These are phyloP conservation scores for Psilocybe cubensis DNA, from an alignment of 768 basidiomycete species.

Conservation along the genomic window DNA sequence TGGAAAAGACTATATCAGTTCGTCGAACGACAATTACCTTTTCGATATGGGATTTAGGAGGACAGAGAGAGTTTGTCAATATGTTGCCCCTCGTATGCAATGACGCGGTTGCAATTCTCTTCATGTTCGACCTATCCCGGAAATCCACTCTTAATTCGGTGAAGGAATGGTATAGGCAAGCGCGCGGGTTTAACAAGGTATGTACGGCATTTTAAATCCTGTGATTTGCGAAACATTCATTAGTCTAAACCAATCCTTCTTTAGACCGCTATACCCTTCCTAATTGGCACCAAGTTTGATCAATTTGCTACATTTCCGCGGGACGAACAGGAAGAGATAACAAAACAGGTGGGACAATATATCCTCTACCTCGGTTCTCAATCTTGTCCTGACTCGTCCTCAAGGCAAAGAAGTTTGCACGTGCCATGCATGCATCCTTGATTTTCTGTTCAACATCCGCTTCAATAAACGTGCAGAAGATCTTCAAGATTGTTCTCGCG, in stretches of 20 bases:
- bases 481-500: conserved; percentile 96
- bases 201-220: conserved; percentile 5
- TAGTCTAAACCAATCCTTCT: background rate
- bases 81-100: conserved; percentile 99
- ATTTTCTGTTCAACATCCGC: conserved; percentile 99
- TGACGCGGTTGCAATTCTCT: conserved; percentile 98
- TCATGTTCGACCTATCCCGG: conserved; percentile 99
- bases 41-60: conserved; percentile 98
- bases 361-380: background rate
- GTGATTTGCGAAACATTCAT: background rate
- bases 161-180: conserved; percentile 99
- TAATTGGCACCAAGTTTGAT: conserved; percentile 99
- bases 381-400: conserved; percentile 1
- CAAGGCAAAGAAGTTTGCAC: conserved; percentile 96
- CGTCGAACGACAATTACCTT: conserved; percentile 99
- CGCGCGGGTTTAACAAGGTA: conserved; percentile 99
- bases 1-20: conserved; percentile 99
- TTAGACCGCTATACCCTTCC: conserved; percentile 97
- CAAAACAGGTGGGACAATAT: conserved; percentile 76
- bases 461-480: conserved; percentile 99
- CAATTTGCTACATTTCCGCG: conserved; percentile 93
- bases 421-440: conserved; percentile 99
- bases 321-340: conserved; percentile 99
- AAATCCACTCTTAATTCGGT: conserved; percentile 98
- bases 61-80: conserved; percentile 98